These are phyloP conservation scores for Chlamydomonas sp. DNA, from an alignment of 139 green algal species.

Conservation along the genomic window DNA sequence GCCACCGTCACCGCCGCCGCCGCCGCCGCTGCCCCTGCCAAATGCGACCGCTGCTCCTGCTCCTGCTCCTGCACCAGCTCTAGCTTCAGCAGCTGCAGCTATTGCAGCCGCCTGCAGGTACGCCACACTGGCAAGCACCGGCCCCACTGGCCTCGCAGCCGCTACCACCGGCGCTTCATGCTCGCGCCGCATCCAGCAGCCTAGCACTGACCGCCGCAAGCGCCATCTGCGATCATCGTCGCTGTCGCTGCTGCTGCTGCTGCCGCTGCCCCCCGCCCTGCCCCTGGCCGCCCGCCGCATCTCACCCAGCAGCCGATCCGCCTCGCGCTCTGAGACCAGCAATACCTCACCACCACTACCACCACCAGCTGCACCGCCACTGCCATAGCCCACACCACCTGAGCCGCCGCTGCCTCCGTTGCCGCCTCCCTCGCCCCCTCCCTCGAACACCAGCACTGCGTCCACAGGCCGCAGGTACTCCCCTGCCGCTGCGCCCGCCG, in stretches of 20 bases:
- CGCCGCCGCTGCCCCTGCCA: no score
- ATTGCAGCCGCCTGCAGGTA: neutral
- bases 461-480: slow-evolving; percentile 54
- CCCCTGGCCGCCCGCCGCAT: neutral
- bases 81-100: neutral
- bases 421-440: no score
- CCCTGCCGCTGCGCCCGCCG: neutral
- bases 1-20: neutral
- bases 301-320: slow-evolving; percentile 43
- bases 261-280: no score
- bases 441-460: slow-evolving; percentile 46
- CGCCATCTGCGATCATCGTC: no score
- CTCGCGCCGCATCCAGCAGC: no score
- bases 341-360: slow-evolving; percentile 15
- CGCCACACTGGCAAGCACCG: neutral
- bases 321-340: slow-evolving; percentile 67
- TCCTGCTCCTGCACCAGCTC: neutral
- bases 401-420: no score
- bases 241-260: neutral
- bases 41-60: no score
- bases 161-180: neutral
- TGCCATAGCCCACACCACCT: no score
- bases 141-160: neutral
- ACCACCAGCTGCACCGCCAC: no score
- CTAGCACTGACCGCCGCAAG: no score